Conservation (phyloP, 2,329 filamentous ascomycete species). For the Paramyrothecium roridum region DNA sequence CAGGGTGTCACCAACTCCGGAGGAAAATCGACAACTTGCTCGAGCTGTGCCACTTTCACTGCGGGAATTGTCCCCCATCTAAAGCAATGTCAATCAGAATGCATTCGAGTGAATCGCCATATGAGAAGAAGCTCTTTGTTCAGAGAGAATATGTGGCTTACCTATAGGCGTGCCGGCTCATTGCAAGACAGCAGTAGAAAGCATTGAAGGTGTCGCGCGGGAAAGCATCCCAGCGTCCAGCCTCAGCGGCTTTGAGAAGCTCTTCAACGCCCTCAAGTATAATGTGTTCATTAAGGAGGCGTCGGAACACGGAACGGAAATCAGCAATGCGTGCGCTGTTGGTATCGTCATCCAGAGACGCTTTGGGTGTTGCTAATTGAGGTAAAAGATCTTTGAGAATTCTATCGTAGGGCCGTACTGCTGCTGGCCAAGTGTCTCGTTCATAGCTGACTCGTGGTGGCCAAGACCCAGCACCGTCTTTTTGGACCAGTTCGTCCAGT, state of each 20-base stretch:
- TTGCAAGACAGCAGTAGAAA: conserved; percentile 27
- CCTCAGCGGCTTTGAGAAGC: conserved; percentile 15
- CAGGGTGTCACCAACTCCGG: conserved; percentile 24
- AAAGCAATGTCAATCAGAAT: neutral
- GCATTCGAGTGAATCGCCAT: neutral
- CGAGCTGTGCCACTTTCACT: conserved; percentile 27
- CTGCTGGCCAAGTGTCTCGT: conserved; percentile 16
- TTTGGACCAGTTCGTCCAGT: neutral
- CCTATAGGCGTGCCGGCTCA: conserved; percentile 25
- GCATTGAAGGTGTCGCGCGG: conserved; percentile 26
- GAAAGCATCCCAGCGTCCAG: conserved; percentile 20
- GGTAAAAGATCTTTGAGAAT: conserved; percentile 24
- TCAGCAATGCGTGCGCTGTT: conserved; percentile 14
- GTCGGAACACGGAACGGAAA: conserved; percentile 15
- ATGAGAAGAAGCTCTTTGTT: neutral
- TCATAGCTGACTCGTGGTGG: neutral
- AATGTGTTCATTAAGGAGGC: conserved; percentile 17
- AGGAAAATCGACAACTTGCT: conserved; percentile 24
- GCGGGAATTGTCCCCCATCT: conserved; percentile 30
- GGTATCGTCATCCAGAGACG: conserved; percentile 20
- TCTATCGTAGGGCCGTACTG: conserved; percentile 23
- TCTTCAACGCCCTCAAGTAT: conserved; percentile 15
- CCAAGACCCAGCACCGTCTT: neutral
- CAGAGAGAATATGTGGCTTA: neutral
- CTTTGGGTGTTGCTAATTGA: conserved; percentile 13